Evolutionary conservation across 805 yeast genomes (phyloP).

Genomic region (Dipodascopsis uninucleata): DNA sequence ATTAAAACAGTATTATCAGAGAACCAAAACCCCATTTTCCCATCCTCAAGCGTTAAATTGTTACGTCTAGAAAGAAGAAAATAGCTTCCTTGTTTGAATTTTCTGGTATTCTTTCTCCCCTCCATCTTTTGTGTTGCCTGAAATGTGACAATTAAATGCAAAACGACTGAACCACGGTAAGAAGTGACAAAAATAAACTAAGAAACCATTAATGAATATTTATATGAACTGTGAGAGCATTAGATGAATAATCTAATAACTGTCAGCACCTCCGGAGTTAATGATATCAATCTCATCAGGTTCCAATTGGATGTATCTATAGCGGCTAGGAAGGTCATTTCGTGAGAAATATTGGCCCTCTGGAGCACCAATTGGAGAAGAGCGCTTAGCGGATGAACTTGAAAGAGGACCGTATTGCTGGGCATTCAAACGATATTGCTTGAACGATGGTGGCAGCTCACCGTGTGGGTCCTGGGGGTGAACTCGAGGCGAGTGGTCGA

Average conservation of each 20-base stretch:
- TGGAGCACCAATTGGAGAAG: conserved; percentile 27
- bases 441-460: conserved; percentile 41
- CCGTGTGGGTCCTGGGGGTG: conserved; percentile 42
- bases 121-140: no score
- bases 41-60: no score
- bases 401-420: conserved; percentile 38
- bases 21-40: no score
- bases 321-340: conserved; percentile 66
- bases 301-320: conserved; percentile 61
- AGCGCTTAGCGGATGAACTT: conserved; percentile 11
- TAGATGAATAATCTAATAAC: conserved; percentile 37
- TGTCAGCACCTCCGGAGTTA: conserved; percentile 78
- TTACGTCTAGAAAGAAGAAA: no score
- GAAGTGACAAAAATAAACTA: not conserved
- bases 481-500: conserved; percentile 42
- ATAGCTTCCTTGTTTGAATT: no score
- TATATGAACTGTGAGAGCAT: no score
- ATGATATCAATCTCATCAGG: conserved; percentile 72
- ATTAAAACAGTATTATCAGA: no score
- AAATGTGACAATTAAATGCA: not conserved
- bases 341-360: conserved; percentile 45
- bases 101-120: no score
- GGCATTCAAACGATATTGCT: conserved; percentile 33
- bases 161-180: not conserved
- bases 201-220: not conserved